Evolutionary conservation across 495 filamentous ascomycete genomes (phyloP).

Genomic region (Penicillium pancosmium): DNA sequence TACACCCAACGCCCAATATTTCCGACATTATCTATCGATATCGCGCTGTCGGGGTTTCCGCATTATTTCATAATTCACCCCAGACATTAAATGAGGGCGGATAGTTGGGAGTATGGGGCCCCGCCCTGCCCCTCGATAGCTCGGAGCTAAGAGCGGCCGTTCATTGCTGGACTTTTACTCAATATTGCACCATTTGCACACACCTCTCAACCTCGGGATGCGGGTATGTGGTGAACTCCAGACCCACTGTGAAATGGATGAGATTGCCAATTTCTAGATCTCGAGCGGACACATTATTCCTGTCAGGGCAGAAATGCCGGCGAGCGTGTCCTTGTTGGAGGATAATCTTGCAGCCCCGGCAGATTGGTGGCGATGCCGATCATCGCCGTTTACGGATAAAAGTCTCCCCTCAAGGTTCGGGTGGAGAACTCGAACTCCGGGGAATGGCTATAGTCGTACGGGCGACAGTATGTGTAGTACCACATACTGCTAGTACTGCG

Average conservation of each 20-base stretch:
- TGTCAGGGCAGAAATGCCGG: constrained; percentile 1
- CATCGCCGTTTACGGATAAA: background rate
- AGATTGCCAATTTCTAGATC: background rate
- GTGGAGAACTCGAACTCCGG: background rate
- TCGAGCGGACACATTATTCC: constrained; percentile 1
- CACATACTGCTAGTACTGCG: background rate
- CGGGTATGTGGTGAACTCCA: background rate
- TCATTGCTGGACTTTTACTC: background rate
- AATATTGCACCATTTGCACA: background rate
- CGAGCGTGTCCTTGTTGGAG: background rate
- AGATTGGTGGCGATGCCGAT: background rate
- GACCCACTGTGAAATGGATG: background rate
- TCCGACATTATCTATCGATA: no score
- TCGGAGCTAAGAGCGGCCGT: background rate
- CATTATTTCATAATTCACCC: background rate
- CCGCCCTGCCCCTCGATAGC: background rate
- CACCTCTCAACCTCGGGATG: background rate
- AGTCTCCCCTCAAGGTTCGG: constrained; percentile 5
- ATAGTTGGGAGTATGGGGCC: background rate
- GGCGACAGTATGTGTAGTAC: background rate
- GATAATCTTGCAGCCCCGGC: background rate
- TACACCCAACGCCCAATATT: no score
- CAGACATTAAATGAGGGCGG: background rate
- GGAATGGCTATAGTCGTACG: background rate
- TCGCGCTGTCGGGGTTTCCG: no score